Conservation (phyloP, 495 filamentous ascomycete species). For the Melanomma pulvis-pyrius region DNA sequence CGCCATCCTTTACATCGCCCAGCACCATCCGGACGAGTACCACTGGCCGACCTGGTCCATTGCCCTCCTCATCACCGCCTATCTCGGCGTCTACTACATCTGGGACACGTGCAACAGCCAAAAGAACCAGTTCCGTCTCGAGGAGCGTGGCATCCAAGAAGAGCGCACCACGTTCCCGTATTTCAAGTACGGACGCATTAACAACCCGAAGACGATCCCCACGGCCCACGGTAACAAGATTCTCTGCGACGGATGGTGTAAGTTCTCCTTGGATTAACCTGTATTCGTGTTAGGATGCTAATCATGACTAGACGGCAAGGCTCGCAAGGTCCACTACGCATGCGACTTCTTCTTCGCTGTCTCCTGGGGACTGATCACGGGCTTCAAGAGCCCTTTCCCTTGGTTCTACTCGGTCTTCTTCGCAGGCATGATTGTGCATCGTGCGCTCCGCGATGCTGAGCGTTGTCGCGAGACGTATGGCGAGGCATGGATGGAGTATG, state of each 20-base stretch:
- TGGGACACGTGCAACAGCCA: conserved; percentile 93
- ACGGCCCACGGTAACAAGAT: conserved; percentile 78
- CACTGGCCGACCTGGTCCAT: conserved; percentile 72
- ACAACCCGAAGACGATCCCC: conserved; percentile 85
- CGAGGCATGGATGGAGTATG: conserved; percentile 88
- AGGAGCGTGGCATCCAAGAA: conserved; percentile 72
- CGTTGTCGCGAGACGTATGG: conserved; percentile 88
- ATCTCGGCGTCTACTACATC: conserved; percentile 87
- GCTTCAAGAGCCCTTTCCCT: conserved; percentile 80
- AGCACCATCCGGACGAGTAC: conserved; percentile 81
- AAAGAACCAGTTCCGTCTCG: conserved; percentile 90
- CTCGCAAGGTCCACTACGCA: conserved; percentile 93
- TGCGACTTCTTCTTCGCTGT: conserved; percentile 85
- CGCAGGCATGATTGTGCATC: conserved; percentile 85
- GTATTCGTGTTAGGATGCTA: neutral
- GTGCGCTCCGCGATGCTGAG: conserved; percentile 80
- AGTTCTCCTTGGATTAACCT: conserved; percentile 38
- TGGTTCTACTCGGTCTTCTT: conserved; percentile 99
- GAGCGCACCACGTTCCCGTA: conserved; percentile 88
- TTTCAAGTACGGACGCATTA: conserved; percentile 82
- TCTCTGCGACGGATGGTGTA: conserved; percentile 88
- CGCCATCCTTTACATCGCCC: conserved; percentile 91
- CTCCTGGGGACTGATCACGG: conserved; percentile 67
- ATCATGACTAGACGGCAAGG: conserved; percentile 61
- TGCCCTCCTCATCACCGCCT: conserved; percentile 65